Evolutionary conservation across 106 monocot species (phyloP), one percentile per base, ranked within the genome.

Genomic region (Iris macrosiphon): DNA sequence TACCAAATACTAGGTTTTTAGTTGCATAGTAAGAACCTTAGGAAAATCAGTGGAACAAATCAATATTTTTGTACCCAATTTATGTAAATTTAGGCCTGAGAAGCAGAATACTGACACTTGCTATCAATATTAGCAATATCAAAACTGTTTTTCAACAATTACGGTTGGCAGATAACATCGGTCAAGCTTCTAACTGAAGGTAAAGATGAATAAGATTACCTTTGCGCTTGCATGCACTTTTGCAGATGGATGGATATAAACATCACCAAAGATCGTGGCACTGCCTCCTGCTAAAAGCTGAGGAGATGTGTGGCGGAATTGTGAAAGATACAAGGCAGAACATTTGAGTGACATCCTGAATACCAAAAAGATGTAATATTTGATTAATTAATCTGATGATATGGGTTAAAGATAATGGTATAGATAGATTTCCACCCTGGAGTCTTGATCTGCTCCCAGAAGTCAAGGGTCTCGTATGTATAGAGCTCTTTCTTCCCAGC

Each of bases 361-460:
- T 11, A 40, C 10, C 7, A 54, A 9, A 35, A 37, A 27, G 14
- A 64, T 29, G 18, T 17, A 53, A 20, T 15, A 53, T 40, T 46
- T 22, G n/a, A 20, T 38, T 63, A 66, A 21, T 13, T 70, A 20
- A 61, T 35, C 29, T 45, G 40, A 24, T 6, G 21, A 21, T 6
- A 19, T 19, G 20, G 27, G 31, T 34, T 20, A 45, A 25, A 44
- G 25, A 59, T 52, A 29, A 46, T 2, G 31, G 18, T 14, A 1
- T 24, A 17, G 43, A 63, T 28, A 11, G 4, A 25, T 65, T 42
- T 47, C 38, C 33, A 96, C 96, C 82, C 96, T 52, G 96, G 96
- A 32, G 96, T 89, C 55, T 96, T 96, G 26, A 96, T 96, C 57
- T 96, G 96, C 60, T 96, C 96, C 90, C 90, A 96, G 16, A 96